Conservation (phyloP, 352 stramenopile genomes). For the Phytophthora foliorum region DNA sequence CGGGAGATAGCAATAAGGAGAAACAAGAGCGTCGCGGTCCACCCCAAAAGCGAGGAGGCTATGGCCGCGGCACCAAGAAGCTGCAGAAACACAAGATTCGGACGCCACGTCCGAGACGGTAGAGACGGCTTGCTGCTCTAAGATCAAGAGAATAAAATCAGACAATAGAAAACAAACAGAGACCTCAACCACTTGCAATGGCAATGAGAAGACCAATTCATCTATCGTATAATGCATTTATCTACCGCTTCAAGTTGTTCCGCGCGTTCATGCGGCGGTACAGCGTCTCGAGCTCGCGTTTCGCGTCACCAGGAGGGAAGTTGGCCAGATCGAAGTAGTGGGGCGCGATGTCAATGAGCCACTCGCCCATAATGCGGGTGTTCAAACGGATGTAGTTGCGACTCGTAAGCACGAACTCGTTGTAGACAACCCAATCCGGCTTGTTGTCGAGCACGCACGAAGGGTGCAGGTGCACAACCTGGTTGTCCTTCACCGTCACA, state of each 20-base stretch:
- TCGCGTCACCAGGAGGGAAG: conserved; percentile 97
- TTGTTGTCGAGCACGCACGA: conserved; percentile 97
- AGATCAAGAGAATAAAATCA: neutral
- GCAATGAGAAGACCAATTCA: conserved; percentile 27
- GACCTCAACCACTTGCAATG: conserved; percentile 7
- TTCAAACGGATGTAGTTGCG: conserved; percentile 99
- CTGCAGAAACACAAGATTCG: conserved; percentile 68
- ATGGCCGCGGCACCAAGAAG: conserved; percentile 64
- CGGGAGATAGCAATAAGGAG: conserved; percentile 21
- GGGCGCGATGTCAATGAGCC: conserved; percentile 93
- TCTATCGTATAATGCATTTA: conserved; percentile 46
- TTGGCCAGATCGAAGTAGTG: conserved; percentile 99
- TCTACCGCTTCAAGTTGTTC: conserved; percentile 48
- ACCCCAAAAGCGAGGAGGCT: conserved; percentile 25
- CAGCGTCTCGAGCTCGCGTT: conserved; percentile 94
- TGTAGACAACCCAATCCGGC: conserved; percentile 98
- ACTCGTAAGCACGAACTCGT: conserved; percentile 99
- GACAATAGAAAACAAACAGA: conserved; percentile 23
- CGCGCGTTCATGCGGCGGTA: conserved; percentile 69
- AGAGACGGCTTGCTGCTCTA: conserved; percentile 4
- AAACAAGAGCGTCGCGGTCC: conserved; percentile 13
- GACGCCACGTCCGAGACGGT: conserved; percentile 33
- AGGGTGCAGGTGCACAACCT: conserved; percentile 98
- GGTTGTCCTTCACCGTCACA: conserved; percentile 99
- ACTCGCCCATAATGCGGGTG: conserved; percentile 94